Conservation (phyloP, 257 asterid genomes). For the Echium plantagineum region DNA sequence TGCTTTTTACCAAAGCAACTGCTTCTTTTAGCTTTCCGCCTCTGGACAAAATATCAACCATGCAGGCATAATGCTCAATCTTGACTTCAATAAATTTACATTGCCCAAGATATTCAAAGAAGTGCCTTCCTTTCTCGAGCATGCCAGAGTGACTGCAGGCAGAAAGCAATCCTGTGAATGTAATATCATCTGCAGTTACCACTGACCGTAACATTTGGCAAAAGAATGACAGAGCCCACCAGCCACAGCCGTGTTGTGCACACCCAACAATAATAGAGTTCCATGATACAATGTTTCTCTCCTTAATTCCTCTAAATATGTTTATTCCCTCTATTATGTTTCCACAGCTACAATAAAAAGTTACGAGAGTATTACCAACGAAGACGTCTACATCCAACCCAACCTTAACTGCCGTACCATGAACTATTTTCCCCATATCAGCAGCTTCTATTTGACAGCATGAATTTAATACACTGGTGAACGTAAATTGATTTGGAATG, state of each 20-base stretch:
- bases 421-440: constrained; percentile 56
- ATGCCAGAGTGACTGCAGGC: constrained; percentile 91
- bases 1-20: constrained; percentile 35
- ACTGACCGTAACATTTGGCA: constrained; percentile 53
- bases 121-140: constrained; percentile 47
- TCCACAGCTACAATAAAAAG: constrained; percentile 57
- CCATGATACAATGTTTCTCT: constrained; percentile 77
- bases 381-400: constrained; percentile 49
- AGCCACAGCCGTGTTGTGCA: constrained; percentile 68
- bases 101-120: constrained; percentile 29
- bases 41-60: constrained; percentile 69
- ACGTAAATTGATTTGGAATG: constrained; percentile 72
- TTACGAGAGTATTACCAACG: constrained; percentile 81
- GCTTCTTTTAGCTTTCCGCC: constrained; percentile 64
- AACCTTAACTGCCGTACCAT: constrained; percentile 46
- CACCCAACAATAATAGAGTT: constrained; percentile 74
- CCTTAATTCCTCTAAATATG: constrained; percentile 35
- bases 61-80: constrained; percentile 79
- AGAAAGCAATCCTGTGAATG: constrained; percentile 71
- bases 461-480: constrained; percentile 76
- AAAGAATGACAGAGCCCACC: constrained; percentile 54
- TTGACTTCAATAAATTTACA: constrained; percentile 19
- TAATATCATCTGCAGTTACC: constrained; percentile 57
- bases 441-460: constrained; percentile 44
- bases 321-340: constrained; percentile 35